Evolutionary conservation across 192 early-diverging fungal genomes (phyloP).

Genomic region (Gaertneriomyces semiglobifer): DNA sequence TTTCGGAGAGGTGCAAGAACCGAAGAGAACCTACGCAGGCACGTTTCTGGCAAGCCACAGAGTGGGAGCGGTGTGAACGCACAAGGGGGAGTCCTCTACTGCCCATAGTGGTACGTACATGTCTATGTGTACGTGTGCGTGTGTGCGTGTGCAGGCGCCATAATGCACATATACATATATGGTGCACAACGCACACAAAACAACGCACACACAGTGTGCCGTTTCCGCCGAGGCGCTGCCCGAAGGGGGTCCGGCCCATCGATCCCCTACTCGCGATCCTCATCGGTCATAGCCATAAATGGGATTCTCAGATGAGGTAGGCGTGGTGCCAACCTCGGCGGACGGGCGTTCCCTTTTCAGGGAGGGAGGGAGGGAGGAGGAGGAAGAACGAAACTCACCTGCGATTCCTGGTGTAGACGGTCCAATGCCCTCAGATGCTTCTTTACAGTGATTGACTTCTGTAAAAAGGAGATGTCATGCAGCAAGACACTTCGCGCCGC

Average conservation of each 20-base stretch:
- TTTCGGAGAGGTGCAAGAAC: not conserved
- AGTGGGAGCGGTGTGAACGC: not conserved
- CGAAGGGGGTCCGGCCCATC: constrained; percentile 5
- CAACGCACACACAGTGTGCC: too few species aligned
- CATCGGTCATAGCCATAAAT: constrained; percentile 2
- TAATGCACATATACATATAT: too few species aligned
- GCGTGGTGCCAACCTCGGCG: constrained; percentile 3
- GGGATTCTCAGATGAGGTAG: not conserved
- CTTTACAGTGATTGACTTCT: not conserved
- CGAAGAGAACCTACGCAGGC: constrained; percentile 3
- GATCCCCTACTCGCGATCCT: constrained; percentile 5
- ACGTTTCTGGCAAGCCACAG: not conserved
- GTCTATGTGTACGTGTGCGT: too few species aligned
- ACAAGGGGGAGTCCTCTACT: constrained; percentile 4
- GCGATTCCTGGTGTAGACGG: not conserved
- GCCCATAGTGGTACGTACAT: not conserved
- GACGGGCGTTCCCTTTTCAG: not conserved
- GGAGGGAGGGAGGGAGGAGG: not conserved
- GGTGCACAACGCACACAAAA: too few species aligned
- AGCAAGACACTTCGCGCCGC: not conserved
- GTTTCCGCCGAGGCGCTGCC: constrained; percentile 2
- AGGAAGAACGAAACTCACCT: not conserved
- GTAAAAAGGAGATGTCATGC: not conserved
- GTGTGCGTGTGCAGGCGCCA: too few species aligned
- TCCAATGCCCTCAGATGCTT: not conserved